These are phyloP conservation scores for Pichia nakasei DNA, from an alignment of 805 yeast species.

Conservation along the genomic window DNA sequence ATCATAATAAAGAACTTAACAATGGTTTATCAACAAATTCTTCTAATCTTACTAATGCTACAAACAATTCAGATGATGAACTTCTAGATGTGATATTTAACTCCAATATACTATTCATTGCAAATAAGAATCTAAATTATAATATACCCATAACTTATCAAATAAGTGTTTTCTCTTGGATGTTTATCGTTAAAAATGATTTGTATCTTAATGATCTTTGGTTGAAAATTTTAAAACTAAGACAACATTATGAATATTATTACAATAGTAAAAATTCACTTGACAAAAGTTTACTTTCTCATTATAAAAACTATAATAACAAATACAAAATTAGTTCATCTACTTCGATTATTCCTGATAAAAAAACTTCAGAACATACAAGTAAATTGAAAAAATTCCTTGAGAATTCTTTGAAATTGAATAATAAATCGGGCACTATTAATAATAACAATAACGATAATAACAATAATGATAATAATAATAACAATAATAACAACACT, in stretches of 20 bases:
- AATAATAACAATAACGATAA: conserved; percentile 4
- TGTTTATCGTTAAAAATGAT: conserved; percentile 51
- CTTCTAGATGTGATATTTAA: conserved; percentile 26
- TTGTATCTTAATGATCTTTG: conserved; percentile 46
- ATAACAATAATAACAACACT: not conserved
- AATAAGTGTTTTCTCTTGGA: conserved; percentile 46
- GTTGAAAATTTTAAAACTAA: conserved; percentile 30
- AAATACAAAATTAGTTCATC: conserved; percentile 15
- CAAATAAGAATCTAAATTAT: conserved; percentile 27
- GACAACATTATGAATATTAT: conserved; percentile 30
- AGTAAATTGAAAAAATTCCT: conserved; percentile 25
- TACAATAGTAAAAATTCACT: conserved; percentile 24
- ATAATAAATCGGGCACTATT: not conserved
- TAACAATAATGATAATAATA: not conserved
- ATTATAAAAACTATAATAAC: conserved; percentile 25
- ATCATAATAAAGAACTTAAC: not conserved
- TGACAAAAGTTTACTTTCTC: conserved; percentile 22
- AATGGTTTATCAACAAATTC: not conserved
- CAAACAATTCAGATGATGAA: conserved; percentile 17
- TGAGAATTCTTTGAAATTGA: conserved; percentile 14
- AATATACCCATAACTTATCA: conserved; percentile 31
- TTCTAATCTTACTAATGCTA: conserved; percentile 3
- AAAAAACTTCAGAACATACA: conserved; percentile 24
- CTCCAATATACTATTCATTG: conserved; percentile 29
- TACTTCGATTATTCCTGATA: conserved; percentile 14